Conservation (phyloP, 2,329 filamentous ascomycete genomes). For the Phaeosphaeria sp. region DNA sequence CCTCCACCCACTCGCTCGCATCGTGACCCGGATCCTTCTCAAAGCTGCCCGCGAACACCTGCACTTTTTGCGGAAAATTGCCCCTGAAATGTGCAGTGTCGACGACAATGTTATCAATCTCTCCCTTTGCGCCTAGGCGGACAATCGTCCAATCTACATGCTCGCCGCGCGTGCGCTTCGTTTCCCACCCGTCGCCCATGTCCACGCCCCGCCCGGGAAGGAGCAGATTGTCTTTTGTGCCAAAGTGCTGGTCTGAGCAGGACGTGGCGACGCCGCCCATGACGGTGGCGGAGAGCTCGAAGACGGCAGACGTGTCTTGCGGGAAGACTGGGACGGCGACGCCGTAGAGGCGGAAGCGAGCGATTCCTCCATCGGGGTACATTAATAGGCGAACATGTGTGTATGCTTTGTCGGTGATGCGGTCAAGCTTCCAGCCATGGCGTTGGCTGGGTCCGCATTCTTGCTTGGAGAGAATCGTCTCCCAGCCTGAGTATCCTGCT, state of each 20-base stretch:
- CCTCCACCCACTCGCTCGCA: constrained; percentile 68
- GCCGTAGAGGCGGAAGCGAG: constrained; percentile 78
- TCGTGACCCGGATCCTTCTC: constrained; percentile 64
- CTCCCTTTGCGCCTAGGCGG: constrained; percentile 70
- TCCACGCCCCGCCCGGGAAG: constrained; percentile 79
- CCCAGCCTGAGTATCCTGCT: constrained; percentile 61
- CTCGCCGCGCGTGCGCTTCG: constrained; percentile 73
- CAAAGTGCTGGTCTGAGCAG: constrained; percentile 85
- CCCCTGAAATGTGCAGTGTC: constrained; percentile 85
- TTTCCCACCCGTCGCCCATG: constrained; percentile 92
- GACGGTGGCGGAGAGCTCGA: constrained; percentile 79
- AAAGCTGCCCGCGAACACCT: constrained; percentile 66
- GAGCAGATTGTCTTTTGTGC: constrained; percentile 80
- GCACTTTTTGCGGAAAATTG: constrained; percentile 81
- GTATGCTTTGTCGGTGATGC: constrained; percentile 67
- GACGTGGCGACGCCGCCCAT: constrained; percentile 78
- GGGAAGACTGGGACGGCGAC: constrained; percentile 79
- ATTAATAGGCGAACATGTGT: constrained; percentile 83
- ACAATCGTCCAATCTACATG: constrained; percentile 86
- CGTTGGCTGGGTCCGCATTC: constrained; percentile 77
- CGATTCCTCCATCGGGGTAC: constrained; percentile 86
- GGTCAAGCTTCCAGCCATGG: constrained; percentile 73
- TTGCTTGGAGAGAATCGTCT: constrained; percentile 71
- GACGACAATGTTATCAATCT: constrained; percentile 71
- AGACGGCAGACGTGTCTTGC: constrained; percentile 66